Evolutionary conservation across 2,329 filamentous ascomycete genomes (phyloP), one percentile per base, ranked within the genome.

Genomic region (Aspergillus arachidicola): DNA sequence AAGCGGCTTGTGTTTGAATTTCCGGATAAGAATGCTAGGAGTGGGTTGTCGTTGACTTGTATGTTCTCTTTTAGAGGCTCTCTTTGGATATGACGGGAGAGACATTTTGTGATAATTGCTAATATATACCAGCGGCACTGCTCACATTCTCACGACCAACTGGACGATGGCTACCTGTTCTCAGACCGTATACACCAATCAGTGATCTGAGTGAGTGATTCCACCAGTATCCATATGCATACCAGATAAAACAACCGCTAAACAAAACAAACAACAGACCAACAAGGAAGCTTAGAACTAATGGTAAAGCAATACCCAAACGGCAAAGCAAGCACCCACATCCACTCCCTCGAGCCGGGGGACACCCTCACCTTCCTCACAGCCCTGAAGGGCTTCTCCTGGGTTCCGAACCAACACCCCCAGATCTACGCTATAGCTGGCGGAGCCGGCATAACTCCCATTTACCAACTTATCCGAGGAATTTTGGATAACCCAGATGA

Each of bases 381-480:
- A 0, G 80, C 85, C 4, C 76, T 91, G 4, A 81, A 80, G 21
- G 85, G 82, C 30, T 85, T 85, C 72, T 70, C 76, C 38, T 90
- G 86, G 84, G 83, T 79, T 26, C 78, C 84, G 32, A 80, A 80
- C 59, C 68, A 76, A 58, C 71, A 77, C 78, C 72, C 80, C 75
- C 82, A 85, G 65, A 75, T 92, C n/a, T 84, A 86, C 3, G 81
- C 91, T 45, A 85, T 92, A 50, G 90, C 90, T 0, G 90, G 90
- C 51, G 90, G 90, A 14, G 89, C 88, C 0, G 90, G 90, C 21
- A 91, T 93, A 66, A 92, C 89, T 0, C 90, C 90, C 0, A 84
- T 89, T 67, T 91, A 86, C 72, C 87, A 90, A 72, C 83, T 91
- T 2, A 81, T 85, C 2, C 84, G 82, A 56, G 86, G 86, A 2